phyloP scores from a whole-genome alignment of 1,284 basidiomycete genomes.

The Cutaneotrichosporon mucoides region DNA sequence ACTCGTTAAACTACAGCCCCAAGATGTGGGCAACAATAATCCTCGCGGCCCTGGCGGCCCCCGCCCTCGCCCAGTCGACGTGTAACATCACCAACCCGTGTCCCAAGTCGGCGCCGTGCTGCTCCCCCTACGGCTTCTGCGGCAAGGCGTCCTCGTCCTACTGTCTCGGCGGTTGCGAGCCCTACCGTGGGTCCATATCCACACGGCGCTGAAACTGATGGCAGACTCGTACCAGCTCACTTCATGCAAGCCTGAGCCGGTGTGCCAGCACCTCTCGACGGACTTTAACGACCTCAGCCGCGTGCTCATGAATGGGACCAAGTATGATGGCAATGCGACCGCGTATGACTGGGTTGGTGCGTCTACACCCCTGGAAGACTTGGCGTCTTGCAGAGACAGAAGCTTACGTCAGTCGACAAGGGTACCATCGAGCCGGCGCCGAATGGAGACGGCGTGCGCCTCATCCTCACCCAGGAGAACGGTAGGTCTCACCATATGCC shows the following conservation, averaged over 20 bases:
- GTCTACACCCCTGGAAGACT: slow-evolving; percentile 1
- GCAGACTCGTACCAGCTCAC: slow-evolving; percentile 13
- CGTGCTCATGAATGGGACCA: slow-evolving; percentile 56
- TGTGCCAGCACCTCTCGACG: slow-evolving; percentile 64
- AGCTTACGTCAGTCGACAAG: slow-evolving; percentile 55
- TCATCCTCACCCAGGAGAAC: slow-evolving; percentile 55
- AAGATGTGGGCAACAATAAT: no score
- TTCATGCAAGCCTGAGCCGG: slow-evolving; percentile 67
- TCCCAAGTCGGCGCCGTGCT: slow-evolving; percentile 61
- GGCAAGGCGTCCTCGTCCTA: slow-evolving; percentile 58
- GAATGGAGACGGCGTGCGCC: slow-evolving; percentile 55
- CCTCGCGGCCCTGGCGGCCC: slow-evolving; percentile 2
- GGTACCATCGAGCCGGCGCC: slow-evolving; percentile 61
- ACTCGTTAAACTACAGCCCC: no score
- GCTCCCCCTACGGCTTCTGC: slow-evolving; percentile 73
- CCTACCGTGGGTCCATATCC: slow-evolving; percentile 52
- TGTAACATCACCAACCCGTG: slow-evolving; percentile 44
- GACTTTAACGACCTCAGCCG: slow-evolving; percentile 63
- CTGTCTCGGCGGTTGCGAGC: slow-evolving; percentile 77
- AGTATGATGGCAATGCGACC: slow-evolving; percentile 69
- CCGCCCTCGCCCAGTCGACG: slow-evolving; percentile 7
- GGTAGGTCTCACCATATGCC: slow-evolving; percentile 8
- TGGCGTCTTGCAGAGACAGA: no score
- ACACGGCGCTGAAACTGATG: not conserved
- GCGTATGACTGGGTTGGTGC: slow-evolving; percentile 52